phyloP scores from a whole-genome alignment of 2,329 filamentous ascomycete species.

The Chalaropsis ovoidea region DNA sequence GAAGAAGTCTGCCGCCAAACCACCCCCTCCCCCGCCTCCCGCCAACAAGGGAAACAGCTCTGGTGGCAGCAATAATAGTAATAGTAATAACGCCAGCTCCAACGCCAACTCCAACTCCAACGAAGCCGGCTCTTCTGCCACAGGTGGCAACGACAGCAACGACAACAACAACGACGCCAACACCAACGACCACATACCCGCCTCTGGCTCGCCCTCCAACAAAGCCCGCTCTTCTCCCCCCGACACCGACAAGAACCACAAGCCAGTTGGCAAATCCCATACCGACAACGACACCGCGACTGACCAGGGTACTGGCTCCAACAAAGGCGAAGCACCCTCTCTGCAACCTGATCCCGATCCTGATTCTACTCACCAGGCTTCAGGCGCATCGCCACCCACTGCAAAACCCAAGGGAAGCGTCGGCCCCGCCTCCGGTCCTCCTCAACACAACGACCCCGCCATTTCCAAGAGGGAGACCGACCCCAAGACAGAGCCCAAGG shows the following conservation, averaged over 20 bases:
- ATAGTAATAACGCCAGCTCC: neutral
- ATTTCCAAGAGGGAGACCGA: neutral
- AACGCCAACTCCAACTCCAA: neutral
- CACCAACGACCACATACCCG: neutral
- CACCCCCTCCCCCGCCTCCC: neutral
- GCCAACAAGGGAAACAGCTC: slow-evolving; percentile 20
- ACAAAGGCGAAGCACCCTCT: neutral
- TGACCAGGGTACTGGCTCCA: slow-evolving; percentile 4
- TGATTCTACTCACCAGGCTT: neutral
- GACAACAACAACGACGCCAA: slow-evolving; percentile 16
- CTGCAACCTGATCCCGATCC: slow-evolving; percentile 16
- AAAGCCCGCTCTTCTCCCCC: slow-evolving; percentile 4
- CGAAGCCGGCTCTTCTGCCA: slow-evolving; percentile 1
- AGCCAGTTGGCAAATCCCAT: slow-evolving; percentile 8
- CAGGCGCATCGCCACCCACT: neutral
- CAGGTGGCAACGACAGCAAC: slow-evolving; percentile 25
- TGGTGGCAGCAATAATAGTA: neutral
- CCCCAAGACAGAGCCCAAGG: slow-evolving; percentile 5
- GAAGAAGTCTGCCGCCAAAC: slow-evolving; percentile 20
- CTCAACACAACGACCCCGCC: neutral
- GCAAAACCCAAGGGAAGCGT: neutral
- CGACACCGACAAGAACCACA: neutral
- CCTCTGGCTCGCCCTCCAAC: neutral
- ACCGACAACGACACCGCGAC: neutral
- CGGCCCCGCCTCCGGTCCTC: neutral